Conservation (phyloP, 2,329 filamentous ascomycete species). For the Neonectria faginata region DNA sequence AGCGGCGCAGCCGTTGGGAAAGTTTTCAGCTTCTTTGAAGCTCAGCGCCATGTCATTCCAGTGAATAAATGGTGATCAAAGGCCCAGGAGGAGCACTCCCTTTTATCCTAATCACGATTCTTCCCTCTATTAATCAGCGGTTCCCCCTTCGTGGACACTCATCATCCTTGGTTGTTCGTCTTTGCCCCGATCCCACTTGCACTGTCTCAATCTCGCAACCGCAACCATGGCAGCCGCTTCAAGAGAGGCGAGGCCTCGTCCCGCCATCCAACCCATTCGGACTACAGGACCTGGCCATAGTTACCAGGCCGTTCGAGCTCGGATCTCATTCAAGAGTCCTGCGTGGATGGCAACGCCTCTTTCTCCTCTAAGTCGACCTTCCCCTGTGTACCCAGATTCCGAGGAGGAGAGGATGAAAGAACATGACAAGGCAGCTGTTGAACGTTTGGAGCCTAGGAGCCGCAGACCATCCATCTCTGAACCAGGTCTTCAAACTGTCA, state of each 20-base stretch:
- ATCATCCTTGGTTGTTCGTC: background rate
- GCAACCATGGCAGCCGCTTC: constrained; percentile 35
- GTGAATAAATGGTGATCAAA: constrained; percentile 27
- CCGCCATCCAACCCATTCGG: constrained; percentile 40
- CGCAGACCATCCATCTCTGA: constrained; percentile 26
- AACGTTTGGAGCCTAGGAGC: constrained; percentile 27
- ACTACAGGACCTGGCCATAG: constrained; percentile 35
- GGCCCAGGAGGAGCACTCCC: constrained; percentile 6
- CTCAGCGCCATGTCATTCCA: constrained; percentile 40
- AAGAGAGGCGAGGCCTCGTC: constrained; percentile 34
- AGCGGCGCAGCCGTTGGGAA: constrained; percentile 24
- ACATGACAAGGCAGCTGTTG: constrained; percentile 34
- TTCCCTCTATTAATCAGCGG: background rate
- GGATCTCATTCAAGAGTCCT: constrained; percentile 38
- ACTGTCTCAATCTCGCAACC: background rate
- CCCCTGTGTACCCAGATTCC: constrained; percentile 34
- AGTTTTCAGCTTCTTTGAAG: constrained; percentile 32
- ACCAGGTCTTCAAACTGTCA: constrained; percentile 24
- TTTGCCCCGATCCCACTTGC: background rate
- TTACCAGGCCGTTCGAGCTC: constrained; percentile 25
- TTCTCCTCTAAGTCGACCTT: constrained; percentile 36
- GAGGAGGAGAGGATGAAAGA: constrained; percentile 34
- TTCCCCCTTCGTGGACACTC: background rate
- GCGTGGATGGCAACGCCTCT: constrained; percentile 38
- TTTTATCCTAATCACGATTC: constrained; percentile 12